Conservation (phyloP, 1,139 yeast genomes). For the Saccharomyces hybrid region DNA sequence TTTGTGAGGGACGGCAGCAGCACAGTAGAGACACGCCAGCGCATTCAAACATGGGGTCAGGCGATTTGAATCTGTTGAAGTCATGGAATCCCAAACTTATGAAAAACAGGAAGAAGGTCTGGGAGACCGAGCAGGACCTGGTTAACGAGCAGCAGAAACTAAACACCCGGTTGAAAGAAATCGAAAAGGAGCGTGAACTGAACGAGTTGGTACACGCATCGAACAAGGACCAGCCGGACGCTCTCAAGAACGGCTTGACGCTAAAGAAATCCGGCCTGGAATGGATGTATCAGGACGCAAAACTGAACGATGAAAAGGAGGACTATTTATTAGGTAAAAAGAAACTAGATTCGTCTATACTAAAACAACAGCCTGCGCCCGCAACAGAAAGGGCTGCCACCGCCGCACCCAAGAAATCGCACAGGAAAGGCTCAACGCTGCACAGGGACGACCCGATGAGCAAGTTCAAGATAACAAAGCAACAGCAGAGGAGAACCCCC, state of each 20-base stretch:
- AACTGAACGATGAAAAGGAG: conserved; percentile 33
- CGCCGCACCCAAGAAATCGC: not conserved
- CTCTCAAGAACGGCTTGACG: conserved; percentile 36
- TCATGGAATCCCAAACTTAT: conserved; percentile 93
- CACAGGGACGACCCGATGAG: conserved; percentile 13
- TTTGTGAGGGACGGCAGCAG: too few relatives aligned
- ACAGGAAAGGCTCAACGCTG: not conserved
- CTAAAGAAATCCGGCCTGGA: conserved; percentile 46
- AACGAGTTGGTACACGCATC: conserved; percentile 42
- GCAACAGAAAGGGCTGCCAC: not conserved
- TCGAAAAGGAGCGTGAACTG: conserved; percentile 55
- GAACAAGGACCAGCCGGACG: conserved; percentile 19
- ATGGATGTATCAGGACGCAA: conserved; percentile 75
- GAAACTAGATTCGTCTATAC: conserved; percentile 36
- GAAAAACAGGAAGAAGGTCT: conserved; percentile 78
- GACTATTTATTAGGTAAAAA: conserved; percentile 46
- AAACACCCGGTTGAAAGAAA: conserved; percentile 57
- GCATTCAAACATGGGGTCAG: conserved; percentile 43
- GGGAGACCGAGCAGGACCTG: conserved; percentile 76
- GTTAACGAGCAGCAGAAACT: conserved; percentile 62
- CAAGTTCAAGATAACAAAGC: conserved; percentile 10
- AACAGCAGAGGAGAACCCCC: conserved; percentile 13
- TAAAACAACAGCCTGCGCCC: conserved; percentile 6
- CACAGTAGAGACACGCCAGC: conserved; percentile 2
- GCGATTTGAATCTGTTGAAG: conserved; percentile 80